phyloP scores from a whole-genome alignment of 805 yeast species.

The Candida tibetensis region DNA sequence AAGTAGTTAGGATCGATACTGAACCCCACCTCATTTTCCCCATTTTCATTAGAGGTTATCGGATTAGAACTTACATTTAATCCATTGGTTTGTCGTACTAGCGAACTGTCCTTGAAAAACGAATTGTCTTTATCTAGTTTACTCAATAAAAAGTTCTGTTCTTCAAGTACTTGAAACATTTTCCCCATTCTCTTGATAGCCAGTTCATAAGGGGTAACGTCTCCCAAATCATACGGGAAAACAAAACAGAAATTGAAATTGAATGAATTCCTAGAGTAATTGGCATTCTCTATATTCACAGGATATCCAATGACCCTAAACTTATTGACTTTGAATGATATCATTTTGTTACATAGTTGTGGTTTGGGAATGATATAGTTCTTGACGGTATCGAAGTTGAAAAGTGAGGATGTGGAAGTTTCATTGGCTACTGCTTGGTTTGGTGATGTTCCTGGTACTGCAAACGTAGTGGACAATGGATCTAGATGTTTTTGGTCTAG shows the following conservation, averaged over 20 bases:
- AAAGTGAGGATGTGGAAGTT: constrained; percentile 26
- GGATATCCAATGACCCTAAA: constrained; percentile 85
- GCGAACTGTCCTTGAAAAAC: constrained; percentile 33
- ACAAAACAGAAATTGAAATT: constrained; percentile 92
- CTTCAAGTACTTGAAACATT: constrained; percentile 88
- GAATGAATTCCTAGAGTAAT: constrained; percentile 87
- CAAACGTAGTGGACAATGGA: background rate
- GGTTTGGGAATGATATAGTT: constrained; percentile 95
- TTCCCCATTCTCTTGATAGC: constrained; percentile 80
- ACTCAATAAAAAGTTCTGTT: constrained; percentile 77
- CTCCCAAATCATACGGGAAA: constrained; percentile 69
- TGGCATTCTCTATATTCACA: constrained; percentile 68
- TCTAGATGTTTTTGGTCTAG: background rate
- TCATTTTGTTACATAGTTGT: constrained; percentile 76
- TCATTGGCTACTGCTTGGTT: constrained; percentile 1
- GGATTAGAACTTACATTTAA: background rate
- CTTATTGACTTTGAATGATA: constrained; percentile 68
- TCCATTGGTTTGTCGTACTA: background rate
- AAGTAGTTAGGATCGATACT: constrained; percentile 4
- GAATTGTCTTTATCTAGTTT: constrained; percentile 38
- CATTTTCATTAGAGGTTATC: background rate
- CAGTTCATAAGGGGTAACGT: constrained; percentile 81
- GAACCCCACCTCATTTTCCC: background rate
- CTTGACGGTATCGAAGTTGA: constrained; percentile 81
- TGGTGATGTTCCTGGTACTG: constrained; percentile 7